phyloP scores from a whole-genome alignment of 305 asterid genomes.

The Fraxinus platypoda region DNA sequence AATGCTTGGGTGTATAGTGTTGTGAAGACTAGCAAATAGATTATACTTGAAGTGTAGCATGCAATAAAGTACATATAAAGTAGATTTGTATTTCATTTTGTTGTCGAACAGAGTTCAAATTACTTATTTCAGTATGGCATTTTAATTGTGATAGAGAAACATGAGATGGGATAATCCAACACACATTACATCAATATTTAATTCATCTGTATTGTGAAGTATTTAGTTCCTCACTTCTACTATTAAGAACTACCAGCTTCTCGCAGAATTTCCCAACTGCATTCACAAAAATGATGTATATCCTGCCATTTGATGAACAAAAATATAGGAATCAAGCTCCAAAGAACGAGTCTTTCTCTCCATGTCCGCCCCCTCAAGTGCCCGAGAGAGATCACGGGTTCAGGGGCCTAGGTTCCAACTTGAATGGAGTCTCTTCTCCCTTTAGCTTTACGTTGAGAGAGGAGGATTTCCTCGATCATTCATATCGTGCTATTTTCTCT shows the following conservation, averaged over 20 bases:
- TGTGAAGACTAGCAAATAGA: not conserved
- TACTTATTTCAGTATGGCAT: constrained; percentile 7
- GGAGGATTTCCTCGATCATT: not conserved
- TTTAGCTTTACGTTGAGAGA: not conserved
- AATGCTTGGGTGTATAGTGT: constrained; percentile 60
- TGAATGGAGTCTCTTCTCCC: not conserved
- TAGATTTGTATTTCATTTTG: not conserved
- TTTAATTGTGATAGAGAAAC: constrained; percentile 1
- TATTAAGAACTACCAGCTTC: not conserved
- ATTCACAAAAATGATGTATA: not conserved
- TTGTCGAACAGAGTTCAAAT: not conserved
- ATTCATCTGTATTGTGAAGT: not conserved
- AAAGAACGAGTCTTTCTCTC: not conserved
- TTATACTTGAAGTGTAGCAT: constrained; percentile 9
- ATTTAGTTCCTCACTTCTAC: not conserved
- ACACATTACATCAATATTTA: not conserved
- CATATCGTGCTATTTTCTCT: not conserved
- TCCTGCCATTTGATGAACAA: not conserved
- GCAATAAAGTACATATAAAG: constrained; percentile 17
- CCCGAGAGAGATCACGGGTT: not conserved
- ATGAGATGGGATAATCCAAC: not conserved
- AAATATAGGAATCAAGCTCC: not conserved
- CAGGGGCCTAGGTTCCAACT: not conserved
- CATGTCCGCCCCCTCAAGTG: not conserved
- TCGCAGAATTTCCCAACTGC: not conserved